Conservation (phyloP, 108 stramenopile genomes). For the Mediolabrus comicus region DNA sequence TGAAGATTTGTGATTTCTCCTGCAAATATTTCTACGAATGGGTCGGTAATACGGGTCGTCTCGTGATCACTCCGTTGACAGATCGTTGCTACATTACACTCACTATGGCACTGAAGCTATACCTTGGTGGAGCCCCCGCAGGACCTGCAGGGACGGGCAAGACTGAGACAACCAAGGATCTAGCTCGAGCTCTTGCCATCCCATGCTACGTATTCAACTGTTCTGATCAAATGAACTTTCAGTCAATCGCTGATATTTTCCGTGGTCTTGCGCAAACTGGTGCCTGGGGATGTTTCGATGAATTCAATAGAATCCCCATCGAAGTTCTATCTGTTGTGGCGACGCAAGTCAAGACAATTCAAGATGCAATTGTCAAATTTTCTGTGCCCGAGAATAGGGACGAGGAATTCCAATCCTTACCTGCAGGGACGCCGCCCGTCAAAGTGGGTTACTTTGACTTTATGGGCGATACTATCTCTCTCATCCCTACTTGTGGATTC, state of each 20-base stretch:
- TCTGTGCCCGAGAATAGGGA: slow-evolving; percentile 81
- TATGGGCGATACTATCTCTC: slow-evolving; percentile 81
- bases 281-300: slow-evolving; percentile 94
- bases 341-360: slow-evolving; percentile 90
- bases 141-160: slow-evolving; percentile 93
- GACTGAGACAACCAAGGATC: slow-evolving; percentile 90
- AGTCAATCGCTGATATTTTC: slow-evolving; percentile 92
- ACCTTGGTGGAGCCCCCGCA: slow-evolving; percentile 91
- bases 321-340: slow-evolving; percentile 93
- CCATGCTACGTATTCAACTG: slow-evolving; percentile 95
- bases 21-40: slow-evolving; percentile 95
- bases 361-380: slow-evolving; percentile 87
- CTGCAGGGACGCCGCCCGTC: slow-evolving; percentile 82
- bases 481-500: slow-evolving; percentile 88
- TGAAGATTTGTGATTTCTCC: slow-evolving; percentile 84
- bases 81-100: slow-evolving; percentile 94
- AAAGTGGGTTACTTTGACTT: slow-evolving; percentile 90
- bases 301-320: slow-evolving; percentile 92
- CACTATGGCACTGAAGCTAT: slow-evolving; percentile 89
- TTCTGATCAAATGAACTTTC: slow-evolving; percentile 94
- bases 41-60: slow-evolving; percentile 88
- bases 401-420: slow-evolving; percentile 72
- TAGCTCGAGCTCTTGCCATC: slow-evolving; percentile 85
- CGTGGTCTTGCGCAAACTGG: slow-evolving; percentile 88
- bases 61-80: slow-evolving; percentile 91